Base-by-base conservation (phyloP, 2,329 filamentous ascomycete genomes). In the Fusarium metavorans region DNA sequence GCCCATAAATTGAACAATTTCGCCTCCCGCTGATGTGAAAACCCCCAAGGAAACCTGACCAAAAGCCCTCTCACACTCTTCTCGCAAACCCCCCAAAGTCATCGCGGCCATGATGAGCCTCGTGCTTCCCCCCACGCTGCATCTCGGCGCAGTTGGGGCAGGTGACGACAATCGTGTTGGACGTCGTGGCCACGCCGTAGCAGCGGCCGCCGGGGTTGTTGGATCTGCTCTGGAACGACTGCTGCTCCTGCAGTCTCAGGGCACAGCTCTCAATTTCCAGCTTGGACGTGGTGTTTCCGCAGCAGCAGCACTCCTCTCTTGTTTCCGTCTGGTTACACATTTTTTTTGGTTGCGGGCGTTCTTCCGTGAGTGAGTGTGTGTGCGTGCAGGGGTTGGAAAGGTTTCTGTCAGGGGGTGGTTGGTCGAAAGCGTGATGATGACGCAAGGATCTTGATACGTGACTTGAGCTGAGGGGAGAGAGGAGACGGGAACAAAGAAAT, bases 291-390 rank as follows among this genome's bases (percentile, higher is more conserved):
- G 60, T 43, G 48, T 56, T 25, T 50, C 72, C 72, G 20, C 72
- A 74, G 25, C 43, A 50, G 13, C 10, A 39, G 48, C 72, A 74
- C 32, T 74, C 72, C 62, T 75, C 69, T 54, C 52, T 63, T 5
- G 63, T 75, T 41, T 74, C 72, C 18, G 59, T 75, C 25, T 73
- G 72, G 4, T 66, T 75, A 39, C 72, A 74, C 72, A 74, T 74
- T 32, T 39, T 35, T 74, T 30, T 35, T 23, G 54, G 30, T 32
- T 37, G 14, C 20, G 52, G 30, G 32, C 48, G 48, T 30, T 57
- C 20, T 32, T 30, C 9, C 18, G 9, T 57, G 34, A 37, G 32
- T 58, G 56, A 20, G 25, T 30, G 45, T 32, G 48, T 32, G 48
- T 54, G 48, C 18, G 48, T 54, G 27, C 48, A 54, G 48, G 48